Base-by-base conservation (phyloP, 2,329 filamentous ascomycete species). In the Ilyonectria robusta region DNA sequence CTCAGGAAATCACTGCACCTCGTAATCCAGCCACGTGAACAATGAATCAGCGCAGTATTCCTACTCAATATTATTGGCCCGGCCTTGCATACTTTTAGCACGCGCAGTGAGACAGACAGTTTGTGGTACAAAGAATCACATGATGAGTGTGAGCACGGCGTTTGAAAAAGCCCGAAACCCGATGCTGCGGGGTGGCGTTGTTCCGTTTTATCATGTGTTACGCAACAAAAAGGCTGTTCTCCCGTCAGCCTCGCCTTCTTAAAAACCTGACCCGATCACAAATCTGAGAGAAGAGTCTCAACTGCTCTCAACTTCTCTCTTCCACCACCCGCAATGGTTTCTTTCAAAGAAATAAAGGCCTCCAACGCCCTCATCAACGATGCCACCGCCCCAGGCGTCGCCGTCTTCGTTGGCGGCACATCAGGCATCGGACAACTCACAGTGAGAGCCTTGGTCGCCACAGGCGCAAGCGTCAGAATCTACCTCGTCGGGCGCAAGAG, bases 401-500 rank as follows among this genome's bases (percentile, higher is more conserved):
- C 82, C 62, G 78, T 85, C 67, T 85, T 86, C 66, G 80, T 81
- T 6, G 83, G 84, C 40, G 84, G 80, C 11, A 86, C 84, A 1
- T 82, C 83, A 2, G 84, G 84, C 54, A 82, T 86, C 62, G 84
- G 84, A 9, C 79, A 82, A 51, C 50, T 77, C 50, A 85, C 84
- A 0, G 42, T 85, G 10, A 66, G 60, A 33, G 81, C 78, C 17
- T 65, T 86, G 1, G 78, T 81, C 57, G 72, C 69, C 1, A 80
- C 78, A 0, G 81, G 80, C 2, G 67, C 75, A 0, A 78, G 75
- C 65, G 33, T 79, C n/a, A 78, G 77, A 61, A 79, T 82, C 68
- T 86, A 86, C 68, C 57, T 86, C 0, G 67, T 85, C 58, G 84
- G 84, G 1, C 83, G 84, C 59, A 77, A 77, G 59, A 75, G 74